Conservation (phyloP, 2,329 filamentous ascomycete species). For the Pestalotiopsis sp. region DNA sequence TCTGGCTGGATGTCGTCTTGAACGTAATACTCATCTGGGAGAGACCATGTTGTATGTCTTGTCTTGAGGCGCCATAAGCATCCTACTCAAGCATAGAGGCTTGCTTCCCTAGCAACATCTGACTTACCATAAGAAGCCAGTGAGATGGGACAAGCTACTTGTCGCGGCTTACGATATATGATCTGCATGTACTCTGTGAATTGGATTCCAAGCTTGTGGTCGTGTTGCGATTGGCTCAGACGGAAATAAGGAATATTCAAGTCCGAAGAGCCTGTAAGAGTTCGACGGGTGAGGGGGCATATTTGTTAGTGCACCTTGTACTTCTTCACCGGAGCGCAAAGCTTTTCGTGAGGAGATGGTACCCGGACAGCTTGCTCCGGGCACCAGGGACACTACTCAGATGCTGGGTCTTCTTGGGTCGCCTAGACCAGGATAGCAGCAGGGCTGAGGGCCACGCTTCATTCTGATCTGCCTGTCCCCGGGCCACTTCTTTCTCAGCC, state of each 20-base stretch:
- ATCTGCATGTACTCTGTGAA: not conserved
- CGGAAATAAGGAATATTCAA: not conserved
- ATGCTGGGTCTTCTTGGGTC: not conserved
- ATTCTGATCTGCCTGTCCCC: not conserved
- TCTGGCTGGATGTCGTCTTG: too few species aligned
- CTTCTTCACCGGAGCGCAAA: not conserved
- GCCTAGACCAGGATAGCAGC: not conserved
- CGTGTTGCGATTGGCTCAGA: not conserved
- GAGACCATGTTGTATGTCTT: not conserved
- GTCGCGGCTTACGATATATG: not conserved
- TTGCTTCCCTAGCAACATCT: not conserved
- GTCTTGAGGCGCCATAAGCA: not conserved
- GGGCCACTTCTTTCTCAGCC: not conserved
- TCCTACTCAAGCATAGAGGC: not conserved
- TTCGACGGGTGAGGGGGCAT: not conserved
- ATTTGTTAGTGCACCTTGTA: not conserved
- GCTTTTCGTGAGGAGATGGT: not conserved
- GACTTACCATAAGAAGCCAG: not conserved
- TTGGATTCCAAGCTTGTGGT: not conserved
- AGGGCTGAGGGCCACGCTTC: not conserved
- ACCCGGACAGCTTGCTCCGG: constrained; percentile 4
- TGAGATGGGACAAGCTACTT: not conserved
- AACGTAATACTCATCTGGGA: too few species aligned
- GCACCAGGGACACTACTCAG: not conserved
- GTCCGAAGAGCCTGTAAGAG: not conserved